These are phyloP conservation scores for Plantago ovata DNA, from an alignment of 257 asterid species.

Conservation along the genomic window DNA sequence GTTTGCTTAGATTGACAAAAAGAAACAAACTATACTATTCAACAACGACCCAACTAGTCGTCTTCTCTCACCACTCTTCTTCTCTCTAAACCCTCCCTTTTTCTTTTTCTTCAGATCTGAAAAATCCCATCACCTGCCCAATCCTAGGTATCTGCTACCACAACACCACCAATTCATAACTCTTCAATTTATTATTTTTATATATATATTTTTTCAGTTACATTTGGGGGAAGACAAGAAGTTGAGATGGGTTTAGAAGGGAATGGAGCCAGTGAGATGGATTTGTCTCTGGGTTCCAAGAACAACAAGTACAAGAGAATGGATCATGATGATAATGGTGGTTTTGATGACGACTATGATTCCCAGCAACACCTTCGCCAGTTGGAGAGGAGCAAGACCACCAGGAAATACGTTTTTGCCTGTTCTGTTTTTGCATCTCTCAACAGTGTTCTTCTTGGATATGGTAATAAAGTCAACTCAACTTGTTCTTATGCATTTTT, in stretches of 20 bases:
- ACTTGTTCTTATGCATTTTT: background rate
- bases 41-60: too few relatives aligned
- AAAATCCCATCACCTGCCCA: background rate
- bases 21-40: too few relatives aligned
- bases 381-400: slow-evolving; percentile 43
- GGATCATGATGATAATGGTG: slow-evolving; percentile 46
- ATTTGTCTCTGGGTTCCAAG: slow-evolving; percentile 43
- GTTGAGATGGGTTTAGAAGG: slow-evolving; percentile 57
- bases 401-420: slow-evolving; percentile 77
- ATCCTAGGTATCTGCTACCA: background rate
- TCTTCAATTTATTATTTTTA: background rate
- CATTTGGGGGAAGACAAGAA: background rate
- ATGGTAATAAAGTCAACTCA: slow-evolving; percentile 39
- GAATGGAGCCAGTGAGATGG: slow-evolving; percentile 49
- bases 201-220: background rate
- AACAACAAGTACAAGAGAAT: slow-evolving; percentile 69
- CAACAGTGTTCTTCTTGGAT: slow-evolving; percentile 88
- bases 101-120: background rate
- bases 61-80: too few relatives aligned
- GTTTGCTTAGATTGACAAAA: background rate
- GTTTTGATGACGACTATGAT: slow-evolving; percentile 42
- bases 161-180: background rate
- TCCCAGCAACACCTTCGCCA: slow-evolving; percentile 42
- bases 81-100: background rate
- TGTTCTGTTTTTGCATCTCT: slow-evolving; percentile 97